Evolutionary conservation across 1,139 yeast species (phyloP).

Genomic region (Diutina mesorugosa): DNA sequence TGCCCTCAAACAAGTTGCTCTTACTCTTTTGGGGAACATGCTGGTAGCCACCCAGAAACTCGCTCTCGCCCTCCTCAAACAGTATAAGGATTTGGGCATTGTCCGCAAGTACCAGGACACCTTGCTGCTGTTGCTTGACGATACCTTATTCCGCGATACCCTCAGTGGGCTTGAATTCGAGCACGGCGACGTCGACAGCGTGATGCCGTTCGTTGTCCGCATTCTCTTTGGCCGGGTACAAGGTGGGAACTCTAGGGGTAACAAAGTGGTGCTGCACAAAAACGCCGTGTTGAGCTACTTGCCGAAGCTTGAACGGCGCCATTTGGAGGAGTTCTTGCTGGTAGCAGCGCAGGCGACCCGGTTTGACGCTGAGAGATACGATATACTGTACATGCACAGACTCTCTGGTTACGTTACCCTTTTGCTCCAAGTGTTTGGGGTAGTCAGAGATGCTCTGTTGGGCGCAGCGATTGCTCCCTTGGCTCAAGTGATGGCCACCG

Average conservation of each 20-base stretch:
- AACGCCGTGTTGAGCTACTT: background rate
- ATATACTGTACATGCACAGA: background rate
- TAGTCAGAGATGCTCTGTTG: background rate
- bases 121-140: conserved; percentile 66
- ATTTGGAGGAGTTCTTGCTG: background rate
- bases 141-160: conserved; percentile 63
- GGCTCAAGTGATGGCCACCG: background rate
- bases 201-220: conserved; percentile 67
- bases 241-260: conserved; percentile 11
- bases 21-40: background rate
- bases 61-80: background rate
- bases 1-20: background rate
- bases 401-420: background rate
- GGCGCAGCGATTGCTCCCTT: background rate
- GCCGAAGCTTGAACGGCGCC: background rate
- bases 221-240: conserved; percentile 84
- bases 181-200: conserved; percentile 37
- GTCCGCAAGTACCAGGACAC: conserved; percentile 63
- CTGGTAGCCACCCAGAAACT: background rate
- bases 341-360: background rate
- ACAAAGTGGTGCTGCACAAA: background rate
- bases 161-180: conserved; percentile 44
- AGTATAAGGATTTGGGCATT: background rate
- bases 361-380: background rate
- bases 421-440: background rate